phyloP scores from a whole-genome alignment of 75 land plant species.

The Larix kaempferi region DNA sequence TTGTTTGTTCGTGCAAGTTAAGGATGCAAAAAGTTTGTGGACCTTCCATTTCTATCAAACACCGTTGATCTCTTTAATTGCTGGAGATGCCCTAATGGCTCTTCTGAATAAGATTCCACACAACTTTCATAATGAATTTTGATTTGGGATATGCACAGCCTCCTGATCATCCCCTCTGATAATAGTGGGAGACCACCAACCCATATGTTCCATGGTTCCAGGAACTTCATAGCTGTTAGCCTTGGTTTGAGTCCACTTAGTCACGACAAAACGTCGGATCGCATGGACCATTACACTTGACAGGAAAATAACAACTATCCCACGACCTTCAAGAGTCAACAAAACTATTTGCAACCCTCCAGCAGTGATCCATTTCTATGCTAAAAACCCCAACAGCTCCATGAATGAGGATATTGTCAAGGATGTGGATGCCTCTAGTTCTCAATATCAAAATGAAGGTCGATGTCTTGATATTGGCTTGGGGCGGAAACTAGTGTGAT shows the following conservation, averaged over 20 bases:
- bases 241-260: constrained; percentile 96
- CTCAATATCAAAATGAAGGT: too few relatives aligned
- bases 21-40: too few relatives aligned
- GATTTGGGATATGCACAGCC: constrained; percentile 96
- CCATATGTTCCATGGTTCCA: constrained; percentile 97
- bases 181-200: constrained; percentile 99
- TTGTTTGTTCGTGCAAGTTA: too few relatives aligned
- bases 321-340: constrained; percentile 95
- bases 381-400: constrained; percentile 92
- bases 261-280: constrained; percentile 88
- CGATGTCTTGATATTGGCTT: too few relatives aligned
- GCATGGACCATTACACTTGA: constrained; percentile 97
- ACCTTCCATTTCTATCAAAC: too few relatives aligned
- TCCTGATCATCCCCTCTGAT: constrained; percentile 95
- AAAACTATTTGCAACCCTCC: constrained; percentile 96
- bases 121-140: constrained; percentile 91
- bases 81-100: constrained; percentile 96
- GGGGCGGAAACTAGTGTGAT: too few relatives aligned
- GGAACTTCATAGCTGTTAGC: constrained; percentile 97
- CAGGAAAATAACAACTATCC: constrained; percentile 92
- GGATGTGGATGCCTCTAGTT: too few relatives aligned
- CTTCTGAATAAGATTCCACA: constrained; percentile 86
- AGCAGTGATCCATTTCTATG: constrained; percentile 93
- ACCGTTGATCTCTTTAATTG: too few relatives aligned
- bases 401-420: constrained; percentile 88